phyloP scores from a whole-genome alignment of 2,329 filamentous ascomycete species.

The Pseudogymnoascus sp. region DNA sequence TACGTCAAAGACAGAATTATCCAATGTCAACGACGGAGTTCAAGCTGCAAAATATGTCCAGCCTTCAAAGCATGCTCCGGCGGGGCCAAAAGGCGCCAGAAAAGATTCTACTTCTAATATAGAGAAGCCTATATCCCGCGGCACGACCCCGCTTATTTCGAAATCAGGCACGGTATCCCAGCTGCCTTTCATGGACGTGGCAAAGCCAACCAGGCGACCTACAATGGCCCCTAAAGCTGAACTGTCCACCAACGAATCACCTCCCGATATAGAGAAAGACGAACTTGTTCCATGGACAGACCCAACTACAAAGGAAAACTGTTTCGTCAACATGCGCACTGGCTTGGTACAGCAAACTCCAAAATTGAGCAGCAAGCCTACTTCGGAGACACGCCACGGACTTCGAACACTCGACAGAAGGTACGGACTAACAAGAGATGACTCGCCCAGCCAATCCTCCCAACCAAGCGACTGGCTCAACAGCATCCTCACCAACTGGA shows the following conservation, averaged over 20 bases:
- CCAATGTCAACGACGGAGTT: neutral
- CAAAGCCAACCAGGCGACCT: slow-evolving; percentile 3
- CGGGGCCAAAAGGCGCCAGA: neutral
- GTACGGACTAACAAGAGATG: neutral
- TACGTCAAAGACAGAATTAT: neutral
- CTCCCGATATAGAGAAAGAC: slow-evolving; percentile 23
- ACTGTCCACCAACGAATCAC: neutral
- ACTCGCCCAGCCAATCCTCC: neutral
- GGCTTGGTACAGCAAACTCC: slow-evolving; percentile 34
- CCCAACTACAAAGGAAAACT: slow-evolving; percentile 45
- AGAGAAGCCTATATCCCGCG: neutral
- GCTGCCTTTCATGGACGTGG: slow-evolving; percentile 37
- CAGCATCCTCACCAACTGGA: slow-evolving; percentile 55
- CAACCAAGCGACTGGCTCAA: slow-evolving; percentile 46
- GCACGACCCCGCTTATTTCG: slow-evolving; percentile 29
- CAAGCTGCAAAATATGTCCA: neutral
- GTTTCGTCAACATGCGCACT: slow-evolving; percentile 47
- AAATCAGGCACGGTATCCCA: slow-evolving; percentile 35
- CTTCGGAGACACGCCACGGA: neutral
- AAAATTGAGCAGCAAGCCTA: neutral
- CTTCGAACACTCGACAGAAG: neutral
- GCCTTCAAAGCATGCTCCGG: neutral
- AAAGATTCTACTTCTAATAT: neutral
- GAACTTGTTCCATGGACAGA: slow-evolving; percentile 49
- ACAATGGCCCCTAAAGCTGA: slow-evolving; percentile 10